Evolutionary conservation across 345 rosid genomes (phyloP), one percentile per base, ranked within the genome.

Genomic region (Garcia nutans): DNA sequence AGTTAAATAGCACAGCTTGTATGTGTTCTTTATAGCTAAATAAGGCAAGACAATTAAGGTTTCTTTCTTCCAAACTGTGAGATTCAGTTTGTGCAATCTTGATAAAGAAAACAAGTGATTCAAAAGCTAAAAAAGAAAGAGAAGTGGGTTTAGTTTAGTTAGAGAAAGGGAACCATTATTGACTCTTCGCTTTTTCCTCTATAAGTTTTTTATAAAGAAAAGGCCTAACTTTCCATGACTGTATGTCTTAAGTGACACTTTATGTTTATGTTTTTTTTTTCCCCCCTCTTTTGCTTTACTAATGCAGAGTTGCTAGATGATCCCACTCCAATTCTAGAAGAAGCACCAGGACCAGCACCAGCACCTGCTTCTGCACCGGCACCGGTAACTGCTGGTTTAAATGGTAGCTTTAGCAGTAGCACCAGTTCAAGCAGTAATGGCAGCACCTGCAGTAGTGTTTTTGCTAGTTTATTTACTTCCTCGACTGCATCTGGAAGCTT

Each of bases 381-480:
- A 19, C 28, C 16, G 10, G 57, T 19, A 11, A 47, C 58, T 4
- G 80, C 79, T 1, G 88, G 87, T 62, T 77, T 88, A 71, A 84
- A 83, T 82, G 86, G 84, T 58, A 86, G 84, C 82, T 85, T 82
- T 74, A 84, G 86, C 81, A 85, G 85, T 70, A 82, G 85, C 82
- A 77, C 84, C 12, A 79, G 81, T 77, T 83, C 88, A 56, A 78
- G 85, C 85, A 81, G 88, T 80, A 87, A 83, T 74, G 88, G 86
- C 24, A 87, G 81, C 68, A 78, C 84, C 74, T 86, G 83, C 79
- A 87, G 84, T 61, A 81, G 84, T 54, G 87, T 80, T 2, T 89
- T 90, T 75, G 86, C 92, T 24, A 87, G 96, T 80, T 74, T 96
- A 74, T 96, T 96, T 83, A 88, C 90, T 58, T 86, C 99, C 7